phyloP scores from a whole-genome alignment of 176 grass and related monocot species.

The Avena eriantha region DNA sequence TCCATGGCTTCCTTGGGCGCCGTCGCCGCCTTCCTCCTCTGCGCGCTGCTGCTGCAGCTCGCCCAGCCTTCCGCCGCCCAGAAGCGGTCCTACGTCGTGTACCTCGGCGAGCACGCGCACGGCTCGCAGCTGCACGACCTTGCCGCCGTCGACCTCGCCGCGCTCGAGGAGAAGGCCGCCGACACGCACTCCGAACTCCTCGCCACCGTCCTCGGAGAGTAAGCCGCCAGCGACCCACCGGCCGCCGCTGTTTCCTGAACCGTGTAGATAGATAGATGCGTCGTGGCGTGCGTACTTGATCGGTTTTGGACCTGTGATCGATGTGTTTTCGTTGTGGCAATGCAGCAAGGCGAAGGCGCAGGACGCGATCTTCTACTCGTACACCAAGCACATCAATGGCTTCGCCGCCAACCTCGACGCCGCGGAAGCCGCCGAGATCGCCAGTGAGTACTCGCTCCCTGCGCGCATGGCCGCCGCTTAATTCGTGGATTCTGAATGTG shows the following conservation, averaged over 20 bases:
- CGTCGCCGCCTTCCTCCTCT: neutral
- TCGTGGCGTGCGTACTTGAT: too few species aligned
- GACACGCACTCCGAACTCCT: slow-evolving; percentile 73
- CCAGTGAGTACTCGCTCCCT: slow-evolving; percentile 45
- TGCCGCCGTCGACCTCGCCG: slow-evolving; percentile 26
- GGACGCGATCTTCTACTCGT: slow-evolving; percentile 97
- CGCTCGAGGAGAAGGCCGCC: slow-evolving; percentile 40
- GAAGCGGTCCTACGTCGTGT: slow-evolving; percentile 79
- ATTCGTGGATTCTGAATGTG: neutral
- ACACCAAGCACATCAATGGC: slow-evolving; percentile 93
- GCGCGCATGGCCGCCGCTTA: neutral
- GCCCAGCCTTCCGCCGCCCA: neutral
- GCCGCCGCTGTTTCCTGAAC: neutral
- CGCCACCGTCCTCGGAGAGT: slow-evolving; percentile 79
- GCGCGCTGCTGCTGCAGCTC: slow-evolving; percentile 4
- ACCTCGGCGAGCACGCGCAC: slow-evolving; percentile 81
- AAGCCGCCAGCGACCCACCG: neutral
- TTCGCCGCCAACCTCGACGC: slow-evolving; percentile 85
- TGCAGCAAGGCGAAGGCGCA: slow-evolving; percentile 83
- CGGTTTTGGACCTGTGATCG: neutral
- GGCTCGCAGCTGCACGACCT: slow-evolving; percentile 21
- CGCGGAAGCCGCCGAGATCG: slow-evolving; percentile 60
- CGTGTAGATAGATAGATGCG: too few species aligned
- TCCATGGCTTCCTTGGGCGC: neutral
- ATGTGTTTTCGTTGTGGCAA: neutral